Percentiles rank a stretch among this genome's conserved stretches.
These are phyloP conservation scores for Entomortierella chlamydospora DNA, from an alignment of 192 early-diverging fungal species.

Conservation along the genomic window DNA sequence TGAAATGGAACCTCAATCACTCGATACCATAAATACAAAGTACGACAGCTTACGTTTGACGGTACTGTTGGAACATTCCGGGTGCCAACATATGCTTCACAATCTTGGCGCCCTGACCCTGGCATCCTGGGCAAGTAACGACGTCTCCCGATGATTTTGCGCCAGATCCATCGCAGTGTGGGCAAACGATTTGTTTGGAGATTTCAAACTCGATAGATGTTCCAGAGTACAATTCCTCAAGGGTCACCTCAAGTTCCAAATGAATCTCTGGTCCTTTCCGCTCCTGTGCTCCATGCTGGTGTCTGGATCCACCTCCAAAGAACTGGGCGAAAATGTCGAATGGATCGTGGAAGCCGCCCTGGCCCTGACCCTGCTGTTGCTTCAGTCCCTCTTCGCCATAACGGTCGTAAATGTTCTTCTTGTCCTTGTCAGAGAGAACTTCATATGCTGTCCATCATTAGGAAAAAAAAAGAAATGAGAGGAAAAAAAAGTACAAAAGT, in stretches of 20 bases:
- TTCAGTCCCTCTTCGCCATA: constrained; percentile 98
- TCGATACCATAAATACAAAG: too few relatives aligned
- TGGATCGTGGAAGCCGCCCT: constrained; percentile 88
- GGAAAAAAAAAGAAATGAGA: background rate
- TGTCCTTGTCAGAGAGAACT: constrained; percentile 92
- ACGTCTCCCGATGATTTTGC: constrained; percentile 88
- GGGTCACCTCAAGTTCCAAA: constrained; percentile 84
- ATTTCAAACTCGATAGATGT: constrained; percentile 89
- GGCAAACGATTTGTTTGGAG: constrained; percentile 94
- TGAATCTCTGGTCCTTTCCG: constrained; percentile 84
- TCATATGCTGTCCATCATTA: constrained; percentile 81
- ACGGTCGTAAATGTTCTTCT: constrained; percentile 89
- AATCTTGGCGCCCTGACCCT: constrained; percentile 83
- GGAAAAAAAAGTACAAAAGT: background rate
- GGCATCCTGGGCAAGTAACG: constrained; percentile 81
- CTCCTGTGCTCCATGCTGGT: constrained; percentile 67
- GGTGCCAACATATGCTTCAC: constrained; percentile 90
- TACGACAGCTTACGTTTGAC: constrained; percentile 75
- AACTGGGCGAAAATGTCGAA: constrained; percentile 98
- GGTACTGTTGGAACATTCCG: constrained; percentile 96
- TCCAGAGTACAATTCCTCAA: constrained; percentile 93
- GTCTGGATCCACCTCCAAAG: constrained; percentile 69
- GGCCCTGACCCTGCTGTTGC: constrained; percentile 64
- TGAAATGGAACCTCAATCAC: background rate
- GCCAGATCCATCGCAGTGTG: constrained; percentile 92